Conservation (phyloP, 164 flowering plant genomes). For the Liriodendron chinense region DNA sequence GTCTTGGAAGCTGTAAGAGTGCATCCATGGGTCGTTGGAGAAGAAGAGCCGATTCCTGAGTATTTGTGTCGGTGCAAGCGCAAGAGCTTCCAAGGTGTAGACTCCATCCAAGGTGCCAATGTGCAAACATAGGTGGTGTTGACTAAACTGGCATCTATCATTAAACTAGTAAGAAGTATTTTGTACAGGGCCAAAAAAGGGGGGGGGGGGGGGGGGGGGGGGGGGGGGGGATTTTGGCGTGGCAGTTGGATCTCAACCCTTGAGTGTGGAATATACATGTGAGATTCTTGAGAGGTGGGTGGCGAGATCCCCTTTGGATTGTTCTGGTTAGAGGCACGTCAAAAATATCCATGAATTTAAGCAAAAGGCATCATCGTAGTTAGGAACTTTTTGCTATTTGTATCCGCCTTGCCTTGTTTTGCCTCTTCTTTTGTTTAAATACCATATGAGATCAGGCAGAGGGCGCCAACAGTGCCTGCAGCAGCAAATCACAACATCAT, state of each 20-base stretch:
- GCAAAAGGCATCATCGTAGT: too few relatives aligned
- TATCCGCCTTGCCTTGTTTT: too few relatives aligned
- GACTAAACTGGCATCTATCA: not conserved
- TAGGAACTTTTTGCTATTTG: too few relatives aligned
- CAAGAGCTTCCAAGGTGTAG: slow-evolving; percentile 6
- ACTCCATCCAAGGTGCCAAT: not conserved
- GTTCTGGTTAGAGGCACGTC: too few relatives aligned
- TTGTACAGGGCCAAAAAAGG: slow-evolving; percentile 1
- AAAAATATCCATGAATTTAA: too few relatives aligned
- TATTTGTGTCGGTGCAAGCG: slow-evolving; percentile 74
- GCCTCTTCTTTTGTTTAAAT: too few relatives aligned
- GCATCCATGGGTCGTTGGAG: slow-evolving; percentile 77
- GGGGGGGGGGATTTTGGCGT: not conserved
- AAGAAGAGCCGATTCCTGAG: slow-evolving; percentile 68
- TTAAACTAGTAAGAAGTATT: not conserved
- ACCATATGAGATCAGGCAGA: too few relatives aligned
- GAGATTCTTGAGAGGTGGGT: too few relatives aligned
- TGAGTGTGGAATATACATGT: not conserved
- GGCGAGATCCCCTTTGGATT: too few relatives aligned
- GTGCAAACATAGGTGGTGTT: not conserved
- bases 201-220: too few relatives aligned
- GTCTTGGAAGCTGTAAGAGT: slow-evolving; percentile 52
- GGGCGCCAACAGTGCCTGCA: too few relatives aligned
- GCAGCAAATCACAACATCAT: too few relatives aligned
- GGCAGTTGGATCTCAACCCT: not conserved